Conservation (phyloP, 2,329 filamentous ascomycete species). For the Beauveria pseudobassiana region DNA sequence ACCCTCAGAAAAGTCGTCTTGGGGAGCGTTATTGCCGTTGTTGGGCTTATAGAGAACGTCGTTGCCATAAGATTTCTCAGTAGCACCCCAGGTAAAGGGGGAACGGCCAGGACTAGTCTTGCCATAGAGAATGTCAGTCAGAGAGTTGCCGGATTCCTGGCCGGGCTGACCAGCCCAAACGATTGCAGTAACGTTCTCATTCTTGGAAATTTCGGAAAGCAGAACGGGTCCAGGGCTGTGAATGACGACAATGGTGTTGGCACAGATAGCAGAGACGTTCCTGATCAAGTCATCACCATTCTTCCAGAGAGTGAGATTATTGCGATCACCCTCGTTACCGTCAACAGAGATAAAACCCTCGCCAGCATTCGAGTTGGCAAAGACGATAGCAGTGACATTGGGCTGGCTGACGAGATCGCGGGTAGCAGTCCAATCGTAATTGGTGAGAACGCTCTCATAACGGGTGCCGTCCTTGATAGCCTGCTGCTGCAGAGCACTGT, state of each 20-base stretch:
- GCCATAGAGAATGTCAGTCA: conserved; percentile 79
- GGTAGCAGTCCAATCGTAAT: conserved; percentile 55
- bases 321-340: conserved; percentile 79
- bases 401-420: conserved; percentile 52
- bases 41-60: conserved; percentile 62
- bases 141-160: conserved; percentile 73
- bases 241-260: conserved; percentile 88
- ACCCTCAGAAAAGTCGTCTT: conserved; percentile 68
- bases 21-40: conserved; percentile 58
- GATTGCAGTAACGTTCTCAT: conserved; percentile 75
- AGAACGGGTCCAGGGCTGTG: conserved; percentile 79
- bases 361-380: conserved; percentile 79
- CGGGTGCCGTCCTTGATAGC: conserved; percentile 51
- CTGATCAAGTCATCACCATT: conserved; percentile 73
- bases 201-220: conserved; percentile 65
- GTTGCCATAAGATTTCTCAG: conserved; percentile 59
- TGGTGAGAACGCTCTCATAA: conserved; percentile 61
- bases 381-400: conserved; percentile 71
- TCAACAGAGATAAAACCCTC: conserved; percentile 83
- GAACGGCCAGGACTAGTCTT: conserved; percentile 70
- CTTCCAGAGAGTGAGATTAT: conserved; percentile 87
- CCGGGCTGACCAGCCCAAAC: conserved; percentile 77
- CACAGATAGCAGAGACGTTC: conserved; percentile 67
- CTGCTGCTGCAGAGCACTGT: conserved; percentile 59
- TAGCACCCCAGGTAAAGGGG: conserved; percentile 72